Base-by-base conservation (phyloP, 441 rosid species). In the Croton laevigatus region DNA sequence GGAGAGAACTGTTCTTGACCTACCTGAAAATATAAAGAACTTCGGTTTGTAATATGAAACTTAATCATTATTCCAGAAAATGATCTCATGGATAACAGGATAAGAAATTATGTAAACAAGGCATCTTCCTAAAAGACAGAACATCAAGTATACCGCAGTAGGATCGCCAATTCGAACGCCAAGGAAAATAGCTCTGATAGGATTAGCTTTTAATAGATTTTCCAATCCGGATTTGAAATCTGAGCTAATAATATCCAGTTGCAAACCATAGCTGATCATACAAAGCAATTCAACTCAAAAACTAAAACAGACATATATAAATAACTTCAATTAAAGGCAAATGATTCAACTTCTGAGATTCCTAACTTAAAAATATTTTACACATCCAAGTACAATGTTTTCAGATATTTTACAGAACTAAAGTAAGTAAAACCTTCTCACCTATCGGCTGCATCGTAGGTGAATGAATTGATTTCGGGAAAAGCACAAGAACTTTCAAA, bases 1-100 rank as follows among this genome's bases (percentile, higher is more conserved):
- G 99, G 99, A 59, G 98, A 96, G 81, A 96, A 96, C 73, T 90
- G 99, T 76, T 93, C 98, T 83, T 96, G 99, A 71, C 99, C 99
- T 71, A 91, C 97, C 99, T 96, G 82, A 57, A 75, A 71, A 36
- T 60, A 65, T 42, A 27, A 48, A 51, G 70, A 14, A 49, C 51
- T 69, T 65, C 59, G 68, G 59, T 72, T 27, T 53, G 61, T 12
- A 23, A 61, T 49, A 40, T 55, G 70, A 70, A 75, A 65, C 42
- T 38, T 55, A 65, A 40, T 36, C 27, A 66, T 3, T 59, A 9
- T 75, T 71, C 14, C 27, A 38, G 13, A 65, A 65, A 68, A 72
- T 23, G 37, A 60, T 55, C 20, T 4, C 16, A 19, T n/a, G 42
- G 42, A 70, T 19, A 3, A 27, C 32, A 27, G 32, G 32, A 1